Conservation (phyloP, 106 monocot genomes). For the Xerophyta viscosa region DNA sequence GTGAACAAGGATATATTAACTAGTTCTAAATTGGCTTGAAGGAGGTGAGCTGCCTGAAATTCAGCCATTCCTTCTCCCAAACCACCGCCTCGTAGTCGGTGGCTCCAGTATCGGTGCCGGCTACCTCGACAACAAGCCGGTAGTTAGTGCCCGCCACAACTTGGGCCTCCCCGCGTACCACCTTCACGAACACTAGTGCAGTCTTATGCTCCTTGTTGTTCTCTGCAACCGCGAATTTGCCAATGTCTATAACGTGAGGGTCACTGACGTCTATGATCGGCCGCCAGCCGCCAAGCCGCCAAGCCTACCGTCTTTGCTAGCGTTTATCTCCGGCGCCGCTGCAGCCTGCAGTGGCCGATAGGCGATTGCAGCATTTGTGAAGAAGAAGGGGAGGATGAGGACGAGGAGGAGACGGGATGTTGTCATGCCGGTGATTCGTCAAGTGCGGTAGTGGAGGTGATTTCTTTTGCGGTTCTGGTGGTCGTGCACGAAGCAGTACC, state of each 20-base stretch:
- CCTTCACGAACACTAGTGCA: neutral
- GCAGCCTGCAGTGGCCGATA: too few relatives aligned
- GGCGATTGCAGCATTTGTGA: neutral
- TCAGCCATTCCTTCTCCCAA: neutral
- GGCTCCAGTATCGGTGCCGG: neutral
- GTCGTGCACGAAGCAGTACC: too few relatives aligned
- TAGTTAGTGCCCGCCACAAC: neutral
- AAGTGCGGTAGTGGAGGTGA: too few relatives aligned
- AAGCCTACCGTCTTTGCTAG: too few relatives aligned
- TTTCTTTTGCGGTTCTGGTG: too few relatives aligned
- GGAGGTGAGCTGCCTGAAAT: constrained; percentile 1
- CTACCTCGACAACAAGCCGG: neutral
- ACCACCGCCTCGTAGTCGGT: neutral
- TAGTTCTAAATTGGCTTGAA: too few relatives aligned
- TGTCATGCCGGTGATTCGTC: neutral
- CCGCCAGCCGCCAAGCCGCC: neutral
- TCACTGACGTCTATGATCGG: neutral
- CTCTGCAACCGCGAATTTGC: neutral
- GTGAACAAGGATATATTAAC: too few relatives aligned
- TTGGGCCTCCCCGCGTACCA: neutral
- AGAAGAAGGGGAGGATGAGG: neutral
- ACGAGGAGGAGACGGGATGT: neutral
- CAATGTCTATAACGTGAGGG: neutral
- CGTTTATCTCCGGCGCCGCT: too few relatives aligned
- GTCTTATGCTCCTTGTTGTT: neutral